Conservation (phyloP, 345 rosid species). For the Eucalyptus guilfoylei region DNA sequence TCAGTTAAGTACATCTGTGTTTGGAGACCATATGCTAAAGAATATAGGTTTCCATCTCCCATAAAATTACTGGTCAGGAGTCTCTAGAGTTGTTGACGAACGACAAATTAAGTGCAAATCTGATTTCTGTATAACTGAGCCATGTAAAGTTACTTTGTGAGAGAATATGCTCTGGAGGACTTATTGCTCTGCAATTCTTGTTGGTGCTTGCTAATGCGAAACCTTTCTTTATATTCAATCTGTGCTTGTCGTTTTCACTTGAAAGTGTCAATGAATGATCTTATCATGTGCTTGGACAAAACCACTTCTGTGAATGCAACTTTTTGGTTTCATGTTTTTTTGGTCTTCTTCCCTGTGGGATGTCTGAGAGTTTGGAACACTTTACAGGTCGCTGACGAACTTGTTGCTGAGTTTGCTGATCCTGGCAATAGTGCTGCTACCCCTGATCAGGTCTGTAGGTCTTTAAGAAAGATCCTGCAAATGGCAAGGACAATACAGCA, state of each 20-base stretch:
- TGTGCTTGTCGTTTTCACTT: background rate
- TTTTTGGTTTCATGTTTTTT: background rate
- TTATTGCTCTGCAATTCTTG: background rate
- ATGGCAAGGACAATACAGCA: background rate
- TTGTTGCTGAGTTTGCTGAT: slow-evolving; percentile 94
- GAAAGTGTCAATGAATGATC: background rate
- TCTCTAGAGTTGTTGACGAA: background rate
- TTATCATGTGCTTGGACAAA: background rate
- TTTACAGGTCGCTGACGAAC: slow-evolving; percentile 98
- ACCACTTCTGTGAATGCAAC: background rate
- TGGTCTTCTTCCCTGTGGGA: background rate
- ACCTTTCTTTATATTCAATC: background rate
- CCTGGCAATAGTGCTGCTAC: slow-evolving; percentile 57
- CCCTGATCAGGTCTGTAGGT: slow-evolving; percentile 74
- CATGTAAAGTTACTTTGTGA: background rate
- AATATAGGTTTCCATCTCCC: background rate
- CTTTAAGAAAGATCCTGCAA: background rate
- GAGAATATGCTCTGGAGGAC: background rate
- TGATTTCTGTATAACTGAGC: background rate
- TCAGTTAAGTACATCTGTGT: background rate
- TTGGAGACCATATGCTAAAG: background rate
- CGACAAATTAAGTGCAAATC: background rate
- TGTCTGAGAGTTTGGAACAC: slow-evolving; percentile 19
- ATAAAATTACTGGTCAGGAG: background rate
- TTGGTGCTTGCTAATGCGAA: background rate